Conservation (phyloP, 2,329 filamentous ascomycete genomes). For the Phaeophleospora eucalypticola region DNA sequence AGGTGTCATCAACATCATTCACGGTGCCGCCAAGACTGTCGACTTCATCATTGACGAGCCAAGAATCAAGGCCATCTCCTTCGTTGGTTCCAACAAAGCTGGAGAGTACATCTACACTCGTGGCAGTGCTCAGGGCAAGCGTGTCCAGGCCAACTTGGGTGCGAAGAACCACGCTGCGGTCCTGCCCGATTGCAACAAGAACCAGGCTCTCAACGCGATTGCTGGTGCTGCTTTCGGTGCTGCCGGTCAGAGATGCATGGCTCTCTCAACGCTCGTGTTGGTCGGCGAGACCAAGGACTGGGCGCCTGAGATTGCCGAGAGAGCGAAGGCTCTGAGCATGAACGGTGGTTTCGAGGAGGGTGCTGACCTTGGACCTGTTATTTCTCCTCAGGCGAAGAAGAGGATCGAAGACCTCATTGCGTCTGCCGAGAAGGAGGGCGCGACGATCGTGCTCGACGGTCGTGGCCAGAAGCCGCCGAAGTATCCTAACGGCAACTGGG, state of each 20-base stretch:
- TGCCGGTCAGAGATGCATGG: slow-evolving; percentile 83
- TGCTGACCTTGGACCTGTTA: slow-evolving; percentile 77
- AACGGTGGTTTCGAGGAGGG: slow-evolving; percentile 78
- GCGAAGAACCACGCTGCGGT: slow-evolving; percentile 87
- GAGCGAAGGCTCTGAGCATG: slow-evolving; percentile 67
- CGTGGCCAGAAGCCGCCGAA: slow-evolving; percentile 69
- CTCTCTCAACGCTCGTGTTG: slow-evolving; percentile 75
- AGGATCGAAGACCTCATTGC: slow-evolving; percentile 73
- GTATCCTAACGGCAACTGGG: slow-evolving; percentile 79
- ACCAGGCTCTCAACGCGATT: slow-evolving; percentile 80
- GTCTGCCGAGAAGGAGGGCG: slow-evolving; percentile 74
- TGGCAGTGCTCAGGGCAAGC: slow-evolving; percentile 79
- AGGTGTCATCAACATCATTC: slow-evolving; percentile 78
- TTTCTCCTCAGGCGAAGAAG: slow-evolving; percentile 72
- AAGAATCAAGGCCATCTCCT: slow-evolving; percentile 79
- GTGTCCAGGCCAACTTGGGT: slow-evolving; percentile 80
- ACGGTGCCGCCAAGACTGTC: slow-evolving; percentile 74
- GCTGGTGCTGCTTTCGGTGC: slow-evolving; percentile 80
- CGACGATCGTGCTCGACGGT: slow-evolving; percentile 77
- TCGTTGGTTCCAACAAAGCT: slow-evolving; percentile 82
- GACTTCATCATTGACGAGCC: slow-evolving; percentile 85
- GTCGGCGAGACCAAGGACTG: slow-evolving; percentile 82
- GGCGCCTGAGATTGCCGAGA: slow-evolving; percentile 72
- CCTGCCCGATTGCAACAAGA: slow-evolving; percentile 83
- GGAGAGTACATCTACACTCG: slow-evolving; percentile 81